These are phyloP conservation scores for Dorcoceras hygrometricum DNA, from an alignment of 257 asterid genomes.

Conservation along the genomic window DNA sequence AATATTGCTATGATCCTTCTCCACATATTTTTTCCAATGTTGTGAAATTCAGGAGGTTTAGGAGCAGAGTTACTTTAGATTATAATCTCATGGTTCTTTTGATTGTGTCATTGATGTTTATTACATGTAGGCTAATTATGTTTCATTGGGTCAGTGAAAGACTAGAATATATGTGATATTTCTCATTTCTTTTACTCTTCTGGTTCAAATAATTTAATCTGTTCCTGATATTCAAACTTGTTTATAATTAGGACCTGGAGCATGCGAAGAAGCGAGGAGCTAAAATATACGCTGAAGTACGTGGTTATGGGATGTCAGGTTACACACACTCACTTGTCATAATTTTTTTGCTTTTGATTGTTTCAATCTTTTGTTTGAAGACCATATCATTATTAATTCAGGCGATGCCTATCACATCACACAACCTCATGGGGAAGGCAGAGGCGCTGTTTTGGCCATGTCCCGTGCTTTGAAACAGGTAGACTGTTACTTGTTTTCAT, in stretches of 20 bases:
- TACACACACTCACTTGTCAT: conserved; percentile 25
- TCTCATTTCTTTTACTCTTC: conserved; percentile 5
- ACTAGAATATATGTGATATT: neutral
- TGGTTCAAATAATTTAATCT: neutral
- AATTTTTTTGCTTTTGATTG: conserved; percentile 1
- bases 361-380: conserved; percentile 21
- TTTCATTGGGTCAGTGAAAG: conserved; percentile 6
- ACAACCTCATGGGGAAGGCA: conserved; percentile 84
- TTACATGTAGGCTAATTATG: neutral
- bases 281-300: conserved; percentile 79
- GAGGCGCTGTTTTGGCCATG: conserved; percentile 95
- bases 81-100: conserved; percentile 11
- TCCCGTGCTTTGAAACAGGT: conserved; percentile 86
- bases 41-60: neutral
- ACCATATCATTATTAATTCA: conserved; percentile 29
- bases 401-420: conserved; percentile 97
- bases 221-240: conserved; percentile 3
- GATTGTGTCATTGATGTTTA: neutral
- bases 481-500: neutral
- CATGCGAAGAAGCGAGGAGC: conserved; percentile 92
- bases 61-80: neutral
- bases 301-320: conserved; percentile 98
- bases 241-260: conserved; percentile 66
- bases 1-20: neutral
- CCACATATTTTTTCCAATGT: neutral